These are phyloP conservation scores for Globisporangium iwayamae DNA, from an alignment of 352 stramenopile genomes.

Conservation along the genomic window DNA sequence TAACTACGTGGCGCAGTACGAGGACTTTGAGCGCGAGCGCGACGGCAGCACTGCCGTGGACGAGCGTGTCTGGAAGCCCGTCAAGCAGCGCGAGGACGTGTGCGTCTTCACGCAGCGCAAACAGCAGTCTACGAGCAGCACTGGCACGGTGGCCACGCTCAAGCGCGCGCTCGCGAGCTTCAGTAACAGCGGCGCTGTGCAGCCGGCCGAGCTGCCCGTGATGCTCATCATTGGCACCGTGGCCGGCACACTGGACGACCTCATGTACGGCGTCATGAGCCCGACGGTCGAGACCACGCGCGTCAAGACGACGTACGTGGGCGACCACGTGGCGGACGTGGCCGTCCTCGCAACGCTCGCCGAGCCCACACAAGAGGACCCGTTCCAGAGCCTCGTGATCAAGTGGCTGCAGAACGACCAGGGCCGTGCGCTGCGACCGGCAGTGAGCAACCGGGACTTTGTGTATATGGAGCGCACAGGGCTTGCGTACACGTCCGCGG, in stretches of 20 bases:
- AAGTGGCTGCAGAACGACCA: not conserved
- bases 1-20: conserved; percentile 10
- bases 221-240: conserved; percentile 10
- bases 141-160: not conserved
- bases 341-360: conserved; percentile 1
- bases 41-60: not conserved
- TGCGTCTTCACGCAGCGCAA: conserved; percentile 6
- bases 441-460: conserved; percentile 13
- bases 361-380: conserved; percentile 1
- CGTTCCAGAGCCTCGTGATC: conserved; percentile 4
- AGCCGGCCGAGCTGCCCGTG: conserved; percentile 9
- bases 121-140: not conserved
- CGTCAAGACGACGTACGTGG: conserved; percentile 9
- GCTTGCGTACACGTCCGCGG: conserved; percentile 4
- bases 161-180: not conserved
- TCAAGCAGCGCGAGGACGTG: conserved; percentile 1
- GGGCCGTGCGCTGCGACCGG: not conserved
- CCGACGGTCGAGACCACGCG: conserved; percentile 2
- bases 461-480: conserved; percentile 16
- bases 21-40: not conserved
- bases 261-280: conserved; percentile 16
- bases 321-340: not conserved
- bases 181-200: not conserved
- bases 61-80: conserved; percentile 13
- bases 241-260: conserved; percentile 13